These are phyloP conservation scores for Suillus placidus DNA, from an alignment of 768 basidiomycete species.

Conservation along the genomic window DNA sequence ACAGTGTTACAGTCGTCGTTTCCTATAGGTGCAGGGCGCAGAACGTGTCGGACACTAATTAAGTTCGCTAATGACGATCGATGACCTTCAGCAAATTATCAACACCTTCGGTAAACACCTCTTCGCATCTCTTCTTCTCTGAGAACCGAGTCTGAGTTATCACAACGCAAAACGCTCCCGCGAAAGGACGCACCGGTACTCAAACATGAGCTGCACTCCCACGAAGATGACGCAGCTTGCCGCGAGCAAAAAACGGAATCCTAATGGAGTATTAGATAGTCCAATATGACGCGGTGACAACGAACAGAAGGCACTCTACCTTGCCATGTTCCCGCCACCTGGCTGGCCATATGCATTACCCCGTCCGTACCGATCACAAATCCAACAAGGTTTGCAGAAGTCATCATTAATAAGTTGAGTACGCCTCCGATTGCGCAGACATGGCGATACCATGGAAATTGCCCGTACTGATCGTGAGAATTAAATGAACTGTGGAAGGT, in stretches of 20 bases:
- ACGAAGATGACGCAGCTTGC: constrained; percentile 73
- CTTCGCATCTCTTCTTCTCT: constrained; percentile 76
- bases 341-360: constrained; percentile 59
- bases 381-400: constrained; percentile 90
- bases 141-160: constrained; percentile 15
- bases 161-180: constrained; percentile 1
- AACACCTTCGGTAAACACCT: constrained; percentile 59
- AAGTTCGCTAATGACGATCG: not conserved
- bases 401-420: constrained; percentile 85
- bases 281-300: constrained; percentile 9
- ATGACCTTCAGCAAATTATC: constrained; percentile 7
- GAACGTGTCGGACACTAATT: not conserved
- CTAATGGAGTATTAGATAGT: constrained; percentile 37
- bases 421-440: constrained; percentile 81
- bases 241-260: constrained; percentile 62
- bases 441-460: constrained; percentile 81
- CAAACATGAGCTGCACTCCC: constrained; percentile 91
- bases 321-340: constrained; percentile 64
- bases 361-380: constrained; percentile 92
- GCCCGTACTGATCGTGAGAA: constrained; percentile 57
- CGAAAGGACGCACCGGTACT: constrained; percentile 70
- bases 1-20: not conserved
- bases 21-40: not conserved
- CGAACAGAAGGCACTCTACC: constrained; percentile 44
- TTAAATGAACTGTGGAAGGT: constrained; percentile 7